These are phyloP conservation scores for Xylaria sp. DNA, from an alignment of 2,329 filamentous ascomycete species.

Conservation along the genomic window DNA sequence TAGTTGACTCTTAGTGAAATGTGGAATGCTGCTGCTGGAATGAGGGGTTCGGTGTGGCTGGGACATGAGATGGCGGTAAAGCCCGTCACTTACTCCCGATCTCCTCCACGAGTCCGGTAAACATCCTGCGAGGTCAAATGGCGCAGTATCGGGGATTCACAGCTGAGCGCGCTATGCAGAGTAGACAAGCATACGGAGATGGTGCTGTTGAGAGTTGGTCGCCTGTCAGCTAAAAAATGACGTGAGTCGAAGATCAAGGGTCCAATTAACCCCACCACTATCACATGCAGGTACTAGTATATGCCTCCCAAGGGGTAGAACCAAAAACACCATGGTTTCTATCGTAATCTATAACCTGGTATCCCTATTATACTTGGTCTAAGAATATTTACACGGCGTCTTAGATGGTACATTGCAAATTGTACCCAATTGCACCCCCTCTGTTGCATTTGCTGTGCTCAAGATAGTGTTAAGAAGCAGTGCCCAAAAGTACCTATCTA, in stretches of 20 bases:
- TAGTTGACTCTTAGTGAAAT: constrained; percentile 26
- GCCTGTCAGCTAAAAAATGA: constrained; percentile 6
- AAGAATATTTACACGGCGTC: too few relatives aligned
- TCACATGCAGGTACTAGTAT: constrained; percentile 17
- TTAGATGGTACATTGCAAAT: too few relatives aligned
- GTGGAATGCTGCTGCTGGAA: background rate
- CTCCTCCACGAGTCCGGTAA: constrained; percentile 91
- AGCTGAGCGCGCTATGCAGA: background rate
- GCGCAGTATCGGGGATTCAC: background rate
- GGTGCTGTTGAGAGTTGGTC: background rate
- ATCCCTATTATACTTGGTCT: background rate
- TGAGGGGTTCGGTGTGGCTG: constrained; percentile 12
- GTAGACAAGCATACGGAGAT: background rate
- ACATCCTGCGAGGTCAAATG: constrained; percentile 63
- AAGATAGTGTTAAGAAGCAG: too few relatives aligned
- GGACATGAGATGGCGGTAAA: background rate
- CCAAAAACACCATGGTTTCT: too few relatives aligned
- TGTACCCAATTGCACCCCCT: background rate
- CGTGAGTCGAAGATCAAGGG: constrained; percentile 12
- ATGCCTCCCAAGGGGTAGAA: too few relatives aligned
- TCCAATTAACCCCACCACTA: constrained; percentile 20
- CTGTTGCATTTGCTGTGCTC: background rate
- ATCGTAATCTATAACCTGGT: too few relatives aligned
- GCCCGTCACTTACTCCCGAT: constrained; percentile 75
- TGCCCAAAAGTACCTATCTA: too few relatives aligned